Evolutionary conservation across 345 rosid genomes (phyloP).

Genomic region (Arabidopsis suecica): DNA sequence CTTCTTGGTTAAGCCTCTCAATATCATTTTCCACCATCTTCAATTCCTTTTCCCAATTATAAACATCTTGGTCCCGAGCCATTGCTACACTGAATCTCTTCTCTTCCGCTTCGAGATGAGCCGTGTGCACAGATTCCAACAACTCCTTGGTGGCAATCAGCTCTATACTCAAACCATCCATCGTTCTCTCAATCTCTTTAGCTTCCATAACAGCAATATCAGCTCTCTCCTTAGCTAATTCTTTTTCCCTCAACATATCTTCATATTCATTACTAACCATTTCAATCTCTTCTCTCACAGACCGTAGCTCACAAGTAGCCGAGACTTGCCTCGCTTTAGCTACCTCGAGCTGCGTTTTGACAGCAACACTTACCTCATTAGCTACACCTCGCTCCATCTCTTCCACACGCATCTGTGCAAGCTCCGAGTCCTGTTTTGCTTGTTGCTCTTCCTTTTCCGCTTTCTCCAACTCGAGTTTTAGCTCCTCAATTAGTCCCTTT

Average conservation of each 20-base stretch:
- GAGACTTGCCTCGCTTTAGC: conserved; percentile 79
- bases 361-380: conserved; percentile 86
- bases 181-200: conserved; percentile 76
- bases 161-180: conserved; percentile 90
- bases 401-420: conserved; percentile 82
- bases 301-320: conserved; percentile 66
- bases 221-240: conserved; percentile 67
- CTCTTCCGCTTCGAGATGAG: conserved; percentile 94
- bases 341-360: conserved; percentile 90
- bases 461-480: conserved; percentile 83
- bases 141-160: conserved; percentile 80
- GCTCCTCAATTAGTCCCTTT: conserved; percentile 74
- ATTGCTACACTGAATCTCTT: conserved; percentile 78
- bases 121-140: conserved; percentile 83
- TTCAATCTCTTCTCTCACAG: conserved; percentile 74
- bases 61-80: conserved; percentile 81
- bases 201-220: conserved; percentile 69
- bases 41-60: conserved; percentile 85
- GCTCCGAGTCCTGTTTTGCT: conserved; percentile 93
- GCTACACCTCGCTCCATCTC: conserved; percentile 92
- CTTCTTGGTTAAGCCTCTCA: conserved; percentile 70
- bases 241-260: conserved; percentile 65
- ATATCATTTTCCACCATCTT: conserved; percentile 88
- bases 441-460: conserved; percentile 90
- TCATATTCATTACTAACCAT: conserved; percentile 60